Base-by-base conservation (phyloP, 768 basidiomycete species). In the Leccinum olivaceopallidum region DNA sequence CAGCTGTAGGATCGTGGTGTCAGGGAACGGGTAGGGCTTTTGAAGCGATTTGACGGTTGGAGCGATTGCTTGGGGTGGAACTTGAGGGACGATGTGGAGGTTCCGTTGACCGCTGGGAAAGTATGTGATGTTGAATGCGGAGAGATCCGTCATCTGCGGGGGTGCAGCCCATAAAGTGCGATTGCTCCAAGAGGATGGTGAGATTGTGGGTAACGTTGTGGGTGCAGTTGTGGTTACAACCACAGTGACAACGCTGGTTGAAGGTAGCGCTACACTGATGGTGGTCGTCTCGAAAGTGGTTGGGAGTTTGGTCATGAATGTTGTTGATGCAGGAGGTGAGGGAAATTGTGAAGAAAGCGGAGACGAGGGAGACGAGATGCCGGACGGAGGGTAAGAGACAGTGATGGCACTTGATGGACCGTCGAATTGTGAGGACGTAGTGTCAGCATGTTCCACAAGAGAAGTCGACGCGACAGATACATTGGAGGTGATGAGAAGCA, bases 21-120 rank as follows among this genome's bases (percentile, higher is more conserved):
- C 54, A 68, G 66, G 70, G 69, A n/a, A 42, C 72, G 9, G 18
- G 49, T 28, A 8, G 36, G 42, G 13, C 20, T 34, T 49, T 65
- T 60, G 61, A 62, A 63, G 61, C 49, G 48, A 55, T 50, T 53
- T 69, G 50, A 28, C 60, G 34, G 34, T 60, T 47, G 67, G 61
- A 2, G 69, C 70, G 28, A 75, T 74, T 10, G 76, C 75, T 50
- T 65, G 58, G 22, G 74, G 67, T 0, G 83, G 83, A 36, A 84
- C 78, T 20, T 79, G 80, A 18, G 77, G 69, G 50, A 89, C 79
- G 63, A 90, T 74, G 55, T 77, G 75, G 59, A 90, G 71, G 70
- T 90, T 90, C 32, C 76, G 63, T 62, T 77, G 65, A 0, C 85
- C 85, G 51, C 78, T 80, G 0, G 85, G 76, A 67, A 86, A 87